Base-by-base conservation (phyloP, 176 grass and related monocot genomes). In the Paspalum notatum region DNA sequence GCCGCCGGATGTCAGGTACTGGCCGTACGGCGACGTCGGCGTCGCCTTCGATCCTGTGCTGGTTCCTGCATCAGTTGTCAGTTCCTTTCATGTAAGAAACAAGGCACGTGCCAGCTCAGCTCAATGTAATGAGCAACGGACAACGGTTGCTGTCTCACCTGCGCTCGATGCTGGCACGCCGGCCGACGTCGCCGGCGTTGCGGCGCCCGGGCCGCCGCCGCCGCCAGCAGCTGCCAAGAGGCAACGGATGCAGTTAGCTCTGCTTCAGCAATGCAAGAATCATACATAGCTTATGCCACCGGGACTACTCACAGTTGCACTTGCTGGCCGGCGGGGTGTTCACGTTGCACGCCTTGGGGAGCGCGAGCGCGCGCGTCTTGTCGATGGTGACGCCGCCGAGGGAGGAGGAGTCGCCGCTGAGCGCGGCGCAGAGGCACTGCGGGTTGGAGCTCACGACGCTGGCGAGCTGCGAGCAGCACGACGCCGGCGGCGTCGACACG, bases 301-400 rank as follows among this genome's bases (percentile, higher is more conserved):
- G 12, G 9, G 20, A 7, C 6, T 59, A 74, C 83, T 79, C 51
- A 92, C 95, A 25, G 38, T 80, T 91, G 90, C 95, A 98, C 58
- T 57, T 58, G 85, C 92, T 94, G 9, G 57, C 88, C 18, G 95
- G 79, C 1, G 95, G 95, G 62, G 95, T 98, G 52, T 82, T 21
- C 27, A 94, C 90, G 4, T 84, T 91, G 76, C 95, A 98, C 0
- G 79, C 95, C 39, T 58, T 27, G n/a, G 95, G 95, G 22, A 98
- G 64, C 12, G 18, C 46, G 25, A 98, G 80, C 10, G 95, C 95
- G 65, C 70, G 83, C 0, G 86, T 85, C 87, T 89, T 80, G 83
- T 94, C 86, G 71, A 98, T 83, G 85, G 85, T 85, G 21, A 98
- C 24, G 20, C 91, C 80, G 58, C 89, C 76, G 52, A 91, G 87